Conservation (phyloP, 805 yeast species). For the Candida golubevii region DNA sequence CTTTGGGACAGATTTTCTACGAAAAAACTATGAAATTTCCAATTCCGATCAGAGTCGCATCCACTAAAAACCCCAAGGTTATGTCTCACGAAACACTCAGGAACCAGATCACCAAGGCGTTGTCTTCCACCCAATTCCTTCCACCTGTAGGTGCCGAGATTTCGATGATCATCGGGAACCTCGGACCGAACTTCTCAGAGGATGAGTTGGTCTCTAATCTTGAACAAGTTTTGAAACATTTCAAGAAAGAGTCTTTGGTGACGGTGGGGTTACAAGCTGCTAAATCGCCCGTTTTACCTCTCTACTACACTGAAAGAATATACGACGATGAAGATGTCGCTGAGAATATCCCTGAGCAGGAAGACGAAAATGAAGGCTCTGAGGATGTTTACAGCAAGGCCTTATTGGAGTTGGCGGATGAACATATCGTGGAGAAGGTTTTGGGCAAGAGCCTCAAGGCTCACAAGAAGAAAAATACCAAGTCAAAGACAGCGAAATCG, state of each 20-base stretch:
- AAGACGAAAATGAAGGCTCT: constrained; percentile 16
- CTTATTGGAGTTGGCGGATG: constrained; percentile 75
- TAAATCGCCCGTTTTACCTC: constrained; percentile 78
- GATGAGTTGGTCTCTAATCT: constrained; percentile 58
- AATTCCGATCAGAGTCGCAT: constrained; percentile 51
- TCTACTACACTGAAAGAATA: constrained; percentile 62
- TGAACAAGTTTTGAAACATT: constrained; percentile 46
- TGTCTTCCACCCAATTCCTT: constrained; percentile 54
- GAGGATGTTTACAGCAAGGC: constrained; percentile 43
- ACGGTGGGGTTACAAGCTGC: constrained; percentile 62
- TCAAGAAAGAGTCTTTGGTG: constrained; percentile 47
- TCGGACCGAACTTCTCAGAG: constrained; percentile 32
- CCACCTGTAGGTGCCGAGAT: constrained; percentile 73
- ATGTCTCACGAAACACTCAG: constrained; percentile 48
- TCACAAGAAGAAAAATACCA: constrained; percentile 21
- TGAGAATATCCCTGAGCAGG: constrained; percentile 24
- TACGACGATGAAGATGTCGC: constrained; percentile 46
- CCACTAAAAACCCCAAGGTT: constrained; percentile 30
- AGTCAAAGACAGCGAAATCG: constrained; percentile 10
- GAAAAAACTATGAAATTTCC: constrained; percentile 56
- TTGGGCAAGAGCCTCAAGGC: constrained; percentile 49
- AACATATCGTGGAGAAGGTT: constrained; percentile 62
- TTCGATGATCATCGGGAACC: constrained; percentile 62
- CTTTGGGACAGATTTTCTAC: constrained; percentile 78
- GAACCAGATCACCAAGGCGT: constrained; percentile 55